These are phyloP conservation scores for Hordeum pubiflorum DNA, from an alignment of 202 grass and related monocot genomes.

Conservation along the genomic window DNA sequence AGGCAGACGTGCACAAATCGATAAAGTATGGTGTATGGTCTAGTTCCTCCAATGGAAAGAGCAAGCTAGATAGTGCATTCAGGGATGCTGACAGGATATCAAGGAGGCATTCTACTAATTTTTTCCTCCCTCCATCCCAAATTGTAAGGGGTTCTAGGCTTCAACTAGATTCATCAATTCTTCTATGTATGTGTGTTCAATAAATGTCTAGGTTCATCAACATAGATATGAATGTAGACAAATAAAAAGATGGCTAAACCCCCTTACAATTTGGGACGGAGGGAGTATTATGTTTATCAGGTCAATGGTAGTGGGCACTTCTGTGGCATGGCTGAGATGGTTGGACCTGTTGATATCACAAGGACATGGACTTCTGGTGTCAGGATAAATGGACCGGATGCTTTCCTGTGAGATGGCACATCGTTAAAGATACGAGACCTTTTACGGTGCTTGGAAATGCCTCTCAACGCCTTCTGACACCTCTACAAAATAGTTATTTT, in stretches of 20 bases:
- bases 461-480: too few species aligned
- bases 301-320: slow-evolving; percentile 84
- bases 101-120: slow-evolving; percentile 40
- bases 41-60: slow-evolving; percentile 78
- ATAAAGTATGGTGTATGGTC: slow-evolving; percentile 96
- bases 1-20: slow-evolving; percentile 89
- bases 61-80: slow-evolving; percentile 58
- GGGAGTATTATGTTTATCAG: too few species aligned
- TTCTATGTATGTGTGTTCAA: slow-evolving; percentile 65
- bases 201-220: too few species aligned
- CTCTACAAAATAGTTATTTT: too few species aligned
- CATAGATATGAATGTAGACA: too few species aligned
- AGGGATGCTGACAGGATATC: slow-evolving; percentile 67
- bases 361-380: slow-evolving; percentile 84
- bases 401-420: slow-evolving; percentile 87
- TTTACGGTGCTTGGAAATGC: too few species aligned
- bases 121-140: too few species aligned
- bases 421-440: slow-evolving; percentile 86
- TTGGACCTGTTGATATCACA: slow-evolving; percentile 72
- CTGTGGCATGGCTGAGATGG: slow-evolving; percentile 85
- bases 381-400: slow-evolving; percentile 84
- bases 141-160: too few species aligned
- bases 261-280: too few species aligned
- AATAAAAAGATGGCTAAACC: too few species aligned
- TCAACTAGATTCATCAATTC: too few species aligned